Evolutionary conservation across 768 basidiomycete genomes (phyloP).

Genomic region (Scleroderma bovista): DNA sequence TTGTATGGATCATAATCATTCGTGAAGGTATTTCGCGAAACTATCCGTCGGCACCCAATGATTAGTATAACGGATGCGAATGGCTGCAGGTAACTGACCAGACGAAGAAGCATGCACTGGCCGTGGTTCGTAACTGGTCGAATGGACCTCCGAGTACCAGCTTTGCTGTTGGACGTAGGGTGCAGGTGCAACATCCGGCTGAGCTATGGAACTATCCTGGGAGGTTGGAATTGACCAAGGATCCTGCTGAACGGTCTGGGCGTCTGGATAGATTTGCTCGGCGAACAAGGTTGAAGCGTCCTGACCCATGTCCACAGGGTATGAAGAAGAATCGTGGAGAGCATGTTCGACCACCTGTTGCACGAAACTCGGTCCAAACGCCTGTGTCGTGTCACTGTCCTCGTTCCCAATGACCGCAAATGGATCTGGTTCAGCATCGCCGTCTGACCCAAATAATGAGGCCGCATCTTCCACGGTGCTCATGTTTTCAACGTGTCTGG

Average conservation of each 20-base stretch:
- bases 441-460: conserved; percentile 66
- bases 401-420: conserved; percentile 55
- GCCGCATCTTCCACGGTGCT: conserved; percentile 72
- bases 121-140: conserved; percentile 20
- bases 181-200: conserved; percentile 7
- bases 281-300: conserved; percentile 36
- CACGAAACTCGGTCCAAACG: conserved; percentile 9
- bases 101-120: conserved; percentile 11
- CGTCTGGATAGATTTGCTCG: conserved; percentile 26
- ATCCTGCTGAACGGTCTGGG: conserved; percentile 20
- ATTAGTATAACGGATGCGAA: conserved; percentile 1
- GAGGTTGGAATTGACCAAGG: conserved; percentile 22
- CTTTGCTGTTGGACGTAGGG: conserved; percentile 27
- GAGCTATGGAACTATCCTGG: conserved; percentile 14
- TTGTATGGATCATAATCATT: conserved; percentile 22
- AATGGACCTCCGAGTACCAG: conserved; percentile 26
- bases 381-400: conserved; percentile 25
- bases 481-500: conserved; percentile 41
- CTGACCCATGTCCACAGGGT: conserved; percentile 28
- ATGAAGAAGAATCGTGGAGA: conserved; percentile 16
- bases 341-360: conserved; percentile 14
- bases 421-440: conserved; percentile 53
- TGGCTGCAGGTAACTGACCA: conserved; percentile 18
- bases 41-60: conserved; percentile 10
- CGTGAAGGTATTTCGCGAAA: conserved; percentile 9